Evolutionary conservation across 2,329 filamentous ascomycete genomes (phyloP).

Genomic region (Tolypocladium nubicola): DNA sequence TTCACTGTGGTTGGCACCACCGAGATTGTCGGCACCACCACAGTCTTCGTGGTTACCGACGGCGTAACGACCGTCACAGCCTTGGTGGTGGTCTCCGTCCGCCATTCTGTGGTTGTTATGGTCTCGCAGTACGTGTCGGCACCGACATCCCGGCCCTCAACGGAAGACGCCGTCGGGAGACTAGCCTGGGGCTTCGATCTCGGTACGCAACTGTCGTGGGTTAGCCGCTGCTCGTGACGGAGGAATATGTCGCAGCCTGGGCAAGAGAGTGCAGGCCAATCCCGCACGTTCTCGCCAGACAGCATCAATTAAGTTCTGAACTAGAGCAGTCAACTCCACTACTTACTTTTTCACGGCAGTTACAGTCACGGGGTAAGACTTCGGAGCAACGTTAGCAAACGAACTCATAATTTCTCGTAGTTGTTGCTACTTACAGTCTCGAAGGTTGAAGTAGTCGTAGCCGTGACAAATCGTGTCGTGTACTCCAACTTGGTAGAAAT

Average conservation of each 20-base stretch:
- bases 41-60: conserved; percentile 6
- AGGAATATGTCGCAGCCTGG: neutral
- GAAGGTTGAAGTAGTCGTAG: conserved; percentile 6
- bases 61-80: conserved; percentile 5
- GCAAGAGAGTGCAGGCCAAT: neutral
- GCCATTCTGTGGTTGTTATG: conserved; percentile 10
- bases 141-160: neutral
- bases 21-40: conserved; percentile 3
- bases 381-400: neutral
- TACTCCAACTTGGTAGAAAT: conserved; percentile 9
- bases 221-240: neutral
- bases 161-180: too few relatives aligned
- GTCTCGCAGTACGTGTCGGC: conserved; percentile 5
- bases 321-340: neutral
- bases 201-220: conserved; percentile 2
- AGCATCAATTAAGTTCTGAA: too few relatives aligned
- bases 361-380: conserved; percentile 13
- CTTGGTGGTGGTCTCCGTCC: conserved; percentile 9
- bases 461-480: conserved; percentile 9
- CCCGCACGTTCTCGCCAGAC: neutral
- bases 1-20: conserved; percentile 5
- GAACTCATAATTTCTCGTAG: neutral
- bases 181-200: neutral
- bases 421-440: conserved; percentile 4
- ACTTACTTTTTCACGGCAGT: conserved; percentile 8